Evolutionary conservation across 1,284 basidiomycete species (phyloP), one percentile per base, ranked within the genome.

Genomic region (Cronartium ribicola): DNA sequence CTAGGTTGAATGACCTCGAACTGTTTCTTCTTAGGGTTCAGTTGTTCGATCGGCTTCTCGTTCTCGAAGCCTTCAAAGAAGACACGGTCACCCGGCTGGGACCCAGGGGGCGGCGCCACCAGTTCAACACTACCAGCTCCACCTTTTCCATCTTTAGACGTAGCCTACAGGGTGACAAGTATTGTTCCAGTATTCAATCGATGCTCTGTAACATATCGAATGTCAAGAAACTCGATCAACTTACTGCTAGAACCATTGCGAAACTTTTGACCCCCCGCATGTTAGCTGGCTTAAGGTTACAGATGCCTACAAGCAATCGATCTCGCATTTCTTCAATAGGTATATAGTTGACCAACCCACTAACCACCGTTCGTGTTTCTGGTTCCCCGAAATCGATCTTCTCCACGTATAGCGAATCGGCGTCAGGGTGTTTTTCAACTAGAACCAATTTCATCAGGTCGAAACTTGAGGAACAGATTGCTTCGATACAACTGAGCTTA

Each of bases 1-100:
- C 89, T 87, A 76, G 92, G 92, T 80, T 95, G 94, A 66, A 97
- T 87, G 0, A 91, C 89, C 84, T 97, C 94, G 78, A 95, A 97
- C 41, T 96, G 90, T 84, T 97, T 98, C 84, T 95, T 96, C 84
- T 97, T 97, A 10, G 94, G 94, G 83, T 95, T 96, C 76, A 97
- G 85, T 79, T 92, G 90, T 2, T 88, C 81, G 55, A 94, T 83
- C 1, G 93, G 90, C 22, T 64, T 60, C 55, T 77, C 75, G 39
- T 77, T 72, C n/a, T 77, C 78, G 75, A 79, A 80, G 13, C 93
- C 94, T 80, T 97, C 94, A 79, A 97, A 98, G 84, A 90, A 97
- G 60, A 98, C 87, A 39, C 90, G 85, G 74, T 97, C 94, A 55
- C 94, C 94, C 4, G 93, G 90, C 79, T 91, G 88, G 11, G 90